Evolutionary conservation across 2,329 filamentous ascomycete genomes (phyloP), one percentile per base, ranked within the genome.

Genomic region (Xylariaceae sp.): DNA sequence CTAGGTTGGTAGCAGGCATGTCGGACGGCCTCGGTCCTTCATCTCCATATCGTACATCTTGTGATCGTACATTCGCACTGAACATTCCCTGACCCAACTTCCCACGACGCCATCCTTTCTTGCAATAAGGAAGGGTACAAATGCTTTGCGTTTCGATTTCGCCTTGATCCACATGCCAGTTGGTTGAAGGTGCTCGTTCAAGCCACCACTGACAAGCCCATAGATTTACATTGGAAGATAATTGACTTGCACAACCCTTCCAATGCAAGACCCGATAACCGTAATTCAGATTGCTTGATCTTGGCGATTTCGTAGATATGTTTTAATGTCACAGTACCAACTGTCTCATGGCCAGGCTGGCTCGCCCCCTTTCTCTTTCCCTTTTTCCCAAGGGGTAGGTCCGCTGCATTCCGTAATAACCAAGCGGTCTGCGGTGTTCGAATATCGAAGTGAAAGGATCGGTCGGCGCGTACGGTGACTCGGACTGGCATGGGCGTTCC

Each of bases 271-370:
- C 85, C 87, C 2, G 85, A 88, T 48, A 91, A 66, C 44, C 87
- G 76, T 47, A 83, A 69, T 66, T 93, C 87, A 39, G 76, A 72
- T 53, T 88, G 85, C 77, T 98, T 98, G 60, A 98, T 94, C 74
- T 88, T 90, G 51, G 93, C 93, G 66, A 98, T 97, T 71, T 97
- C 91, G 68, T 89, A 97, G 17, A 98, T 73, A 68, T 98, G 93
- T 74, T 98, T 98, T 59, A 98, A 69, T 57, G 85, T 93, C 42
- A 98, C 77, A 3, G 79, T 85, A 43, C 91, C 93, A n/a, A 95
- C 79, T 7, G 72, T 80, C 53, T 95, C 88, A 46, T 83, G 74
- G 1, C 83, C 86, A 0, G 88, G 85, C 41, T 81, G 85, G 58
- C 73, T 74, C 1, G 89, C 87, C 11, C 89, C 93, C 58, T 89